These are phyloP conservation scores for Inonotus hispidus DNA, from an alignment of 1,284 basidiomycete genomes.

Conservation along the genomic window DNA sequence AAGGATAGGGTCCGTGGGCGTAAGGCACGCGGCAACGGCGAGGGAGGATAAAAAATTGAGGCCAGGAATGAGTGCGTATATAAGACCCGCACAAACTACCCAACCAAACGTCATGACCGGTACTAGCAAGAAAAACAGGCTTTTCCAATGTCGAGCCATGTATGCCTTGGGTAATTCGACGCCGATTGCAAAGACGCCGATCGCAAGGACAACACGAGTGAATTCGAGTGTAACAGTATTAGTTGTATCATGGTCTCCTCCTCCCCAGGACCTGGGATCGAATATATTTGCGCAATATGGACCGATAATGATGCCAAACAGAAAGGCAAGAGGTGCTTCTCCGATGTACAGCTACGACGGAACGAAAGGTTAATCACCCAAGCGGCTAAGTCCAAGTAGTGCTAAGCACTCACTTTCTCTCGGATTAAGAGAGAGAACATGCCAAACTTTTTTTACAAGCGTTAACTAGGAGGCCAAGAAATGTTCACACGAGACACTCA, in stretches of 20 bases:
- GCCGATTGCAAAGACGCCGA: slow-evolving; percentile 97
- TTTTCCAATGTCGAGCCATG: slow-evolving; percentile 87
- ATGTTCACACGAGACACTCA: slow-evolving; percentile 34
- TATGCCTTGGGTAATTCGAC: slow-evolving; percentile 95
- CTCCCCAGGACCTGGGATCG: slow-evolving; percentile 81
- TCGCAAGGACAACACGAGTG: slow-evolving; percentile 92
- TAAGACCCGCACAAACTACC: slow-evolving; percentile 85
- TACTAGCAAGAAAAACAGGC: slow-evolving; percentile 79
- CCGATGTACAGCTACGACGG: slow-evolving; percentile 76
- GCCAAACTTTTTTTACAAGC: slow-evolving; percentile 58
- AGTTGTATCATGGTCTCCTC: slow-evolving; percentile 42
- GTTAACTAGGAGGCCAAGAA: slow-evolving; percentile 1
- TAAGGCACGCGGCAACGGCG: slow-evolving; percentile 90
- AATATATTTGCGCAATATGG: slow-evolving; percentile 86
- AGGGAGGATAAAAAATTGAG: slow-evolving; percentile 84
- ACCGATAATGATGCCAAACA: slow-evolving; percentile 92
- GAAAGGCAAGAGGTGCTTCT: slow-evolving; percentile 93
- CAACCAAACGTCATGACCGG: slow-evolving; percentile 94
- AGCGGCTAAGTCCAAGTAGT: not conserved
- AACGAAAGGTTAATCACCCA: not conserved
- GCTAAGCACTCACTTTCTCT: slow-evolving; percentile 56
- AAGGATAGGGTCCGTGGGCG: slow-evolving; percentile 94
- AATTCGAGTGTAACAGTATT: slow-evolving; percentile 85
- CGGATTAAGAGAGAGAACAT: slow-evolving; percentile 93
- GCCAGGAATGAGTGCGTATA: slow-evolving; percentile 84